Evolutionary conservation across 208 protist genomes (phyloP), one percentile per base, ranked within the genome.

Genomic region (Naegleria gruberi): DNA sequence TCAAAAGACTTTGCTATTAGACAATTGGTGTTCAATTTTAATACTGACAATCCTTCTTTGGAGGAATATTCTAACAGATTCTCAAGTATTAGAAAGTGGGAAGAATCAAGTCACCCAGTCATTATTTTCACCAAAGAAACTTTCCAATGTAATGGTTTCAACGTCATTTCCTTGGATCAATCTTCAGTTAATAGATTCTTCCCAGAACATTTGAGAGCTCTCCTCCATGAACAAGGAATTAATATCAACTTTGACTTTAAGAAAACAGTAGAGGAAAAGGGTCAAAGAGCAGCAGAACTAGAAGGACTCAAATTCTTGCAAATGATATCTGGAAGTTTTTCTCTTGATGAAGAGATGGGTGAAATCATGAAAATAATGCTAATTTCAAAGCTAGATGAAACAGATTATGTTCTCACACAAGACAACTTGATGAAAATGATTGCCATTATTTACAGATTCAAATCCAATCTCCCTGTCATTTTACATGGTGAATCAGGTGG

Each of bases 401-500:
- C 42, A 10, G 83, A 73, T 47, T 96, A 95, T 92, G 91, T 89
- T n/a, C 42, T 96, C 26, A 96, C 95, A 0, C 65, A 87, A 34
- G 95, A 96, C 89, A 94, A 94, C 57, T 30, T 96, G 12, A 88
- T 95, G 41, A 96, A 96, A 89, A 95, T 96, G 94, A 44, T 94
- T 8, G 65, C 90, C 19, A 94, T 96, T 74, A 41, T 90, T 5
- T n/a, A 91, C 23, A 86, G 95, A 34, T 26, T 95, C 4, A 15
- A 85, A 7, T 40, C 23, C 3, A 44, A 89, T 26, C 34, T 96
- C 0, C 95, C 95, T 0, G 92, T 96, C 10, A 82, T 96, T 26
- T 77, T 96, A 37, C 90, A 91, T 89, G 94, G 95, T 40, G 92
- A 96, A 89, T 94, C 93, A 26, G 94, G 94, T 40, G 94, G 92